phyloP scores from a whole-genome alignment of 345 rosid genomes.

The Corchorus capsularis region DNA sequence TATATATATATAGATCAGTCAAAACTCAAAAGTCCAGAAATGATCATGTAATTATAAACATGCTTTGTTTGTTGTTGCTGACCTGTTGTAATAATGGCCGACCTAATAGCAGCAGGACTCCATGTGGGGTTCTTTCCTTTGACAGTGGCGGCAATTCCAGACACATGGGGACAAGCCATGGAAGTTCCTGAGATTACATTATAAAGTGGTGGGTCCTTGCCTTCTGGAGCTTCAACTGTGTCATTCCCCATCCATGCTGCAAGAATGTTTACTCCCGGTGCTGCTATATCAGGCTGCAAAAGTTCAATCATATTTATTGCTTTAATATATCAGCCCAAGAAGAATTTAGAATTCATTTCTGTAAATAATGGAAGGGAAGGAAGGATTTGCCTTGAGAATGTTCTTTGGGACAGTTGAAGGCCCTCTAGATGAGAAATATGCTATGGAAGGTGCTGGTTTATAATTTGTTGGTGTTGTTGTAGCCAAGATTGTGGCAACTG shows the following conservation, averaged over 20 bases:
- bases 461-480: constrained; percentile 48
- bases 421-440: constrained; percentile 81
- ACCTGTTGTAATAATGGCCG: constrained; percentile 92
- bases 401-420: constrained; percentile 61
- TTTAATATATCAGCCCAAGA: neutral
- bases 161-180: constrained; percentile 81
- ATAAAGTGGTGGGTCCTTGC: constrained; percentile 46
- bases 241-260: constrained; percentile 82
- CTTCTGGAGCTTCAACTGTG: constrained; percentile 31
- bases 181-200: constrained; percentile 77
- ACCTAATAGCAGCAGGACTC: constrained; percentile 67
- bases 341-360: neutral
- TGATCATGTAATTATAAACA: neutral
- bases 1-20: constrained; percentile 2
- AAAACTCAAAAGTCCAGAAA: neutral
- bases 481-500: constrained; percentile 68
- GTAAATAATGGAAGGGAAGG: neutral
- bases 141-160: constrained; percentile 61
- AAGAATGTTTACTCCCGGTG: constrained; percentile 74
- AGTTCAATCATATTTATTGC: neutral
- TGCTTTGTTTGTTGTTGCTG: constrained; percentile 2
- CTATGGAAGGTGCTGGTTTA: constrained; percentile 67
- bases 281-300: constrained; percentile 83
- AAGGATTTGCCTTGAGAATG: constrained; percentile 68
- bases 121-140: constrained; percentile 63